Conservation (phyloP, 2,329 filamentous ascomycete genomes). For the Fragosphaeria purpurea region DNA sequence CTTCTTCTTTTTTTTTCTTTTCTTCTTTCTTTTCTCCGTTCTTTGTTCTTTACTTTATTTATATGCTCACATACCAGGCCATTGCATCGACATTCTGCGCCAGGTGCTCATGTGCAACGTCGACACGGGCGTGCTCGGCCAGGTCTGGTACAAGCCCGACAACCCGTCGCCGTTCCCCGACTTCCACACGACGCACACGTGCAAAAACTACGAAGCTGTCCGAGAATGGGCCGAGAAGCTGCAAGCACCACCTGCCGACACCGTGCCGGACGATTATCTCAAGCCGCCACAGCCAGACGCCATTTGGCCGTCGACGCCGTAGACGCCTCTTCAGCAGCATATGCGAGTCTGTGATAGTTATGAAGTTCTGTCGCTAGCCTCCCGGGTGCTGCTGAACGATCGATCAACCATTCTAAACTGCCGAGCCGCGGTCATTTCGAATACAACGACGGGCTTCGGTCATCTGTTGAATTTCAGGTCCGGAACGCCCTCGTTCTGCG, state of each 20-base stretch:
- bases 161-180: slow-evolving; percentile 45
- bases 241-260: slow-evolving; percentile 28
- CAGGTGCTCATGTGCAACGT: slow-evolving; percentile 55
- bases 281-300: slow-evolving; percentile 8
- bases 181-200: slow-evolving; percentile 51
- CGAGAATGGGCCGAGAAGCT: slow-evolving; percentile 40
- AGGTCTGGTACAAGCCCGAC: slow-evolving; percentile 45
- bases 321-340: too few relatives aligned
- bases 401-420: too few relatives aligned
- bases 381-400: too few relatives aligned
- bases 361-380: too few relatives aligned
- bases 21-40: too few relatives aligned
- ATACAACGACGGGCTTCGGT: too few relatives aligned
- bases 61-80: slow-evolving; percentile 25
- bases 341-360: too few relatives aligned
- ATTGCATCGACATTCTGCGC: slow-evolving; percentile 51
- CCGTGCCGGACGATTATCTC: slow-evolving; percentile 15
- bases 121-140: slow-evolving; percentile 50
- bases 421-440: too few relatives aligned
- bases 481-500: too few relatives aligned
- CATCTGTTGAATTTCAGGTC: too few relatives aligned
- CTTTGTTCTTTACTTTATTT: background rate
- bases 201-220: slow-evolving; percentile 26
- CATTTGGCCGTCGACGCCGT: slow-evolving; percentile 10
- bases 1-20: too few relatives aligned